phyloP scores from a whole-genome alignment of 306 rosid genomes.

The Hippophae tibetana region DNA sequence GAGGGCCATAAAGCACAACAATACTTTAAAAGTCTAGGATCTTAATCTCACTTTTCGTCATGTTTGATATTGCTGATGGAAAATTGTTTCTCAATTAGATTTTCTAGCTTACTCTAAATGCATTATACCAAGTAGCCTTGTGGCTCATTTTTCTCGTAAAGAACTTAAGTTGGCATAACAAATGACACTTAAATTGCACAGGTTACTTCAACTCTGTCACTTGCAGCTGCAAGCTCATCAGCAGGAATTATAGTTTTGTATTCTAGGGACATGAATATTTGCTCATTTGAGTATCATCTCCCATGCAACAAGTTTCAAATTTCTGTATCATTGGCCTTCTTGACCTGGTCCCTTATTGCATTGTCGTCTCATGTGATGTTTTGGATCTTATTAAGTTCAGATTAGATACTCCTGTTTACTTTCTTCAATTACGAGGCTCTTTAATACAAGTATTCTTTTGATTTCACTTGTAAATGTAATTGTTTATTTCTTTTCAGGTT shows the following conservation, averaged over 20 bases:
- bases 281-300: conserved; percentile 20
- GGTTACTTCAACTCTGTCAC: conserved; percentile 84
- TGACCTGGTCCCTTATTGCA: conserved; percentile 71
- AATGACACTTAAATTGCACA: conserved; percentile 16
- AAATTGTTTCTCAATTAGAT: no score
- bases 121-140: neutral
- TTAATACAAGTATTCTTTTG: conserved; percentile 17
- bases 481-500: neutral
- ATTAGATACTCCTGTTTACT: conserved; percentile 32
- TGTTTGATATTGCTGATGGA: no score
- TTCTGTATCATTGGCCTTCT: conserved; percentile 65
- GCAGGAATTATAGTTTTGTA: conserved; percentile 64
- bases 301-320: conserved; percentile 55
- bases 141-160: neutral
- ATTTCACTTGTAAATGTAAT: conserved; percentile 30
- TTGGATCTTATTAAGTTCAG: conserved; percentile 68
- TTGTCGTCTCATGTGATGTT: conserved; percentile 84
- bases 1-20: neutral
- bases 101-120: neutral
- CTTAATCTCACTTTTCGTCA: no score
- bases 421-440: conserved; percentile 16
- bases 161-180: no score
- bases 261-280: conserved; percentile 42
- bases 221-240: conserved; percentile 89
- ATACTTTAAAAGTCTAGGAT: neutral